Conservation (phyloP, 257 asterid species). For the Perilla frutescens region DNA sequence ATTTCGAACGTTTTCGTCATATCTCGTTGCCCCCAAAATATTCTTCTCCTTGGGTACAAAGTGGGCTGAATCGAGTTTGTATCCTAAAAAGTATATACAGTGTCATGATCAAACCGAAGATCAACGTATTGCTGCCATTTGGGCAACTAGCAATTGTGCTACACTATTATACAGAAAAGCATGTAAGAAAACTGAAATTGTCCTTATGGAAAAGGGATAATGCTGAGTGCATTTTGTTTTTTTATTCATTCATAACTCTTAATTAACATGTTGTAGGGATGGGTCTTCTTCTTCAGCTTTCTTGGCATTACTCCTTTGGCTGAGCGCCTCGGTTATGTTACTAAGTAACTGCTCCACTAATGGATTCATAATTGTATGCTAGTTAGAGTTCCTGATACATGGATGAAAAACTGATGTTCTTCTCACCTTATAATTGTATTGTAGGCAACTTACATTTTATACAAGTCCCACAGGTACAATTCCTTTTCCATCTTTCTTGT, state of each 20-base stretch:
- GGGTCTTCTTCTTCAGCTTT: constrained; percentile 92
- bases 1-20: constrained; percentile 59
- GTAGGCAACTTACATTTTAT: constrained; percentile 75
- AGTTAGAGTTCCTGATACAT: constrained; percentile 6
- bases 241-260: background rate
- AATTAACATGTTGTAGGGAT: constrained; percentile 54
- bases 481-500: background rate
- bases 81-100: constrained; percentile 67
- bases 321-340: constrained; percentile 94
- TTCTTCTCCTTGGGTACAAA: constrained; percentile 49
- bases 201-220: constrained; percentile 2
- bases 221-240: background rate
- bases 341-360: constrained; percentile 53
- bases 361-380: constrained; percentile 15
- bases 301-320: constrained; percentile 92
- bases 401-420: constrained; percentile 33
- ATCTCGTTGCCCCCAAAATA: constrained; percentile 42
- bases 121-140: constrained; percentile 82
- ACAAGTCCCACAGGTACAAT: constrained; percentile 78
- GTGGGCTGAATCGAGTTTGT: constrained; percentile 52
- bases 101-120: constrained; percentile 78
- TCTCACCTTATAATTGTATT: constrained; percentile 16
- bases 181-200: constrained; percentile 55
- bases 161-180: constrained; percentile 68
- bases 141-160: constrained; percentile 83